These are phyloP conservation scores for Colletotrichum liriopes DNA, from an alignment of 2,329 filamentous ascomycete genomes.

Conservation along the genomic window DNA sequence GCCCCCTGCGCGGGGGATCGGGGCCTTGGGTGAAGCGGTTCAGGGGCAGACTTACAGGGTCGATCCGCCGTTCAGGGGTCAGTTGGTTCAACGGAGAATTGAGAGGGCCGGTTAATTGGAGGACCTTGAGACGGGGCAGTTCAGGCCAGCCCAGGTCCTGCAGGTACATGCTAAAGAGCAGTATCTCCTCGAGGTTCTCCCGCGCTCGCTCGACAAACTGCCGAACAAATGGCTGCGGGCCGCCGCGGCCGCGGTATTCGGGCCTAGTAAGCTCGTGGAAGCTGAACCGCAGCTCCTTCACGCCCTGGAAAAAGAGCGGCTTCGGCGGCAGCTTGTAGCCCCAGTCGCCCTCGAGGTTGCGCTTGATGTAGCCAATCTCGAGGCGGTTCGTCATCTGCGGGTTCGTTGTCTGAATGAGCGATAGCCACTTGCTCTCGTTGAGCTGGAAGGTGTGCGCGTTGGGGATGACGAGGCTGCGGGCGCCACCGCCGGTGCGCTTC, in stretches of 20 bases:
- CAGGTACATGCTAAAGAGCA: constrained; percentile 30
- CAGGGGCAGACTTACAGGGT: constrained; percentile 18
- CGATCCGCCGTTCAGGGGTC: constrained; percentile 31
- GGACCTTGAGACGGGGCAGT: constrained; percentile 36
- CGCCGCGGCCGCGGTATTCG: constrained; percentile 24
- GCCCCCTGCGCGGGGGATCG: background rate
- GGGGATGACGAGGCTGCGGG: constrained; percentile 36
- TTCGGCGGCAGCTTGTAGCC: constrained; percentile 41
- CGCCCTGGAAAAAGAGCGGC: constrained; percentile 33
- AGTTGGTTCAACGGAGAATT: constrained; percentile 26
- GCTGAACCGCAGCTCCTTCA: constrained; percentile 24
- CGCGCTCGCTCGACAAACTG: constrained; percentile 32
- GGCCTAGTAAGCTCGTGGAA: constrained; percentile 22
- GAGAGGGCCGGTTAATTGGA: constrained; percentile 33
- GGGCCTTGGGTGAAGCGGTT: too few relatives aligned
- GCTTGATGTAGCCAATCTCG: constrained; percentile 36
- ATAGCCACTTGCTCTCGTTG: constrained; percentile 39
- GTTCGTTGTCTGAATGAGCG: constrained; percentile 40
- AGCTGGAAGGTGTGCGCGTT: constrained; percentile 37
- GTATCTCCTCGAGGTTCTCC: constrained; percentile 27
- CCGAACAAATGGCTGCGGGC: constrained; percentile 31
- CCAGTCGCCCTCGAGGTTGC: constrained; percentile 36
- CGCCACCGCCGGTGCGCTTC: constrained; percentile 35
- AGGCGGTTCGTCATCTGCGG: constrained; percentile 36
- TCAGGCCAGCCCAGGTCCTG: constrained; percentile 38